A percentile compares a stretch with the other conserved stretches of the same genome.
These are phyloP conservation scores for Aspergillus leporis DNA, from an alignment of 495 filamentous ascomycete species.

Conservation along the genomic window DNA sequence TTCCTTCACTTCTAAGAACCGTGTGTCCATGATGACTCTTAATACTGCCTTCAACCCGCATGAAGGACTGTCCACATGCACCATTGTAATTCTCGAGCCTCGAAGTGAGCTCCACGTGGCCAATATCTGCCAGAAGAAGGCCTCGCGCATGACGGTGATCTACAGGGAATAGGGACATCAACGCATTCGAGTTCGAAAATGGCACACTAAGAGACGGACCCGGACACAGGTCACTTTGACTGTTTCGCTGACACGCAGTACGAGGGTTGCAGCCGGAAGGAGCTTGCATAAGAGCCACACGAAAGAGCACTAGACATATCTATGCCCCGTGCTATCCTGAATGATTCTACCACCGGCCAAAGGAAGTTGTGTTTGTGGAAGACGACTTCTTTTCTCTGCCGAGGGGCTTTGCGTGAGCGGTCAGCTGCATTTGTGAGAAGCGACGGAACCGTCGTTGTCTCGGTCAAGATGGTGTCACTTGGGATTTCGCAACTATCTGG, in stretches of 20 bases:
- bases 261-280: background rate
- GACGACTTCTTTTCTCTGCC: background rate
- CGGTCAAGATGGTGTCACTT: background rate
- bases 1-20: slow-evolving; percentile 9
- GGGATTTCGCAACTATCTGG: background rate
- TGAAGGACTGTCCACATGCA: background rate
- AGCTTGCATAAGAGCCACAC: background rate
- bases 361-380: background rate
- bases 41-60: background rate
- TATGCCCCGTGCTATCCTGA: background rate
- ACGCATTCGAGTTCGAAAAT: background rate
- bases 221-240: background rate
- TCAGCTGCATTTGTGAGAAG: background rate
- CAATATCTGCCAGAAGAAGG: background rate
- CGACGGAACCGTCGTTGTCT: background rate
- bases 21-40: background rate
- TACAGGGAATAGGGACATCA: background rate
- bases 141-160: background rate
- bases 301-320: background rate
- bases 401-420: background rate
- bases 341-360: background rate
- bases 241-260: background rate
- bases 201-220: background rate
- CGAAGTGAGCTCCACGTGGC: background rate
- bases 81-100: background rate